Evolutionary conservation across 2,329 filamentous ascomycete genomes (phyloP), one percentile per base, ranked within the genome.

Genomic region (Pyrenophora teres): DNA sequence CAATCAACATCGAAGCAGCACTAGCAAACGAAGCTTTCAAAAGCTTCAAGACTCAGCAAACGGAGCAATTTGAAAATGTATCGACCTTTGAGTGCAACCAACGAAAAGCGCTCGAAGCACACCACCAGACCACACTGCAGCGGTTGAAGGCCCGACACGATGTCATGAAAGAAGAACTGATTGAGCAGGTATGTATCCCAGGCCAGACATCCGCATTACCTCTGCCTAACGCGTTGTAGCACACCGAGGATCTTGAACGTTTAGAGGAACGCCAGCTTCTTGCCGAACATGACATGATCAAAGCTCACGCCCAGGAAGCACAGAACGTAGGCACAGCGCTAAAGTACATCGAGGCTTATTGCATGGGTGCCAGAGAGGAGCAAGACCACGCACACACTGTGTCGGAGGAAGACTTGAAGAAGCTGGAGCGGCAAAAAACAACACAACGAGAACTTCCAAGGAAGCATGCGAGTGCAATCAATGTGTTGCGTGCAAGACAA

Each of bases 311-410:
- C 1, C 64, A 73, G 21, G 78, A 79, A 53, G 63, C 65, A 10
- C 70, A 74, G 32, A 78, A 78, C 57, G 72, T 72, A 9, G 74
- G 72, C 0, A 78, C 76, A 2, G 77, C 77, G 0, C 60, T 80
- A 3, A 76, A 75, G 52, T 74, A 80, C 52, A 79, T 80, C 71
- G 76, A 78, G 50, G 76, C 76, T 3, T 80, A 78, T 54, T 80
- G 77, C 50, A 69, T 71, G 4, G 77, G 76, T 10, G 69, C 62
- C 13, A 63, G 59, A 18, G 46, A 62, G 4, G 54, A 65, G 25
- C 64, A 56, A 3, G 53, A 68, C n/a, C 49, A 55, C 33, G 39
- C 56, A 15, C 65, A 77, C 21, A 55, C 51, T 0, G 72, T 80
- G n/a, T 78, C 77, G 1, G 75, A 76, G 9, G 73, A 77, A 52